Evolutionary conservation across 768 basidiomycete genomes (phyloP).

Genomic region (Lyophyllum shimeji): DNA sequence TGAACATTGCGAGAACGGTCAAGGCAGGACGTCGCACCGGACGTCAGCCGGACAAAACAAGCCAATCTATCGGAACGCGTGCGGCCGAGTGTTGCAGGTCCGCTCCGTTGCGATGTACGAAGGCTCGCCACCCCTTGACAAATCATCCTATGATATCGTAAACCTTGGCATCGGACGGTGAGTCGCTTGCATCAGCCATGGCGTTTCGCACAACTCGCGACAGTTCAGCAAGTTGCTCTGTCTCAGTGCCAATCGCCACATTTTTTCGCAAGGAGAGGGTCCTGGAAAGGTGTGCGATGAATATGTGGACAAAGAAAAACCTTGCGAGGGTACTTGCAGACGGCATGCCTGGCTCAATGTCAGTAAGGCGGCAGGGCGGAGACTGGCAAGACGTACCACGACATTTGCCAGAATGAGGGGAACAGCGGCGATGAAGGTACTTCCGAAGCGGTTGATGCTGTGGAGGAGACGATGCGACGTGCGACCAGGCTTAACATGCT

Average conservation of each 20-base stretch:
- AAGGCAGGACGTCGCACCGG: too few relatives aligned
- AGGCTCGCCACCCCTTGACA: too few relatives aligned
- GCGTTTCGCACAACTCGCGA: constrained; percentile 22
- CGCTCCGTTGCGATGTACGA: too few relatives aligned
- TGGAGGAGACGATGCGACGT: not conserved
- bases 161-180: too few relatives aligned
- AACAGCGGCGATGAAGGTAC: constrained; percentile 20
- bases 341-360: constrained; percentile 21
- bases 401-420: constrained; percentile 19
- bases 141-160: too few relatives aligned
- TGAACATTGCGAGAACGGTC: too few relatives aligned
- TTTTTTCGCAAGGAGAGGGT: constrained; percentile 19
- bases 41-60: too few relatives aligned
- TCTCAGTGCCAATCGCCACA: constrained; percentile 15
- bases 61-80: too few relatives aligned
- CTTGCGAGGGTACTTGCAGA: constrained; percentile 16
- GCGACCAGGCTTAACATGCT: not conserved
- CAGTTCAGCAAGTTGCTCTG: constrained; percentile 11
- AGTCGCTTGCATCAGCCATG: too few relatives aligned
- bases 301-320: not conserved
- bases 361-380: not conserved
- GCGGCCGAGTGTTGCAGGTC: too few relatives aligned
- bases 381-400: constrained; percentile 14
- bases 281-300: constrained; percentile 6
- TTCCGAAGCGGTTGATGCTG: constrained; percentile 1